Evolutionary conservation across 106 monocot genomes (phyloP), one percentile per base, ranked within the genome.

Genomic region (Dendrobium officinale): DNA sequence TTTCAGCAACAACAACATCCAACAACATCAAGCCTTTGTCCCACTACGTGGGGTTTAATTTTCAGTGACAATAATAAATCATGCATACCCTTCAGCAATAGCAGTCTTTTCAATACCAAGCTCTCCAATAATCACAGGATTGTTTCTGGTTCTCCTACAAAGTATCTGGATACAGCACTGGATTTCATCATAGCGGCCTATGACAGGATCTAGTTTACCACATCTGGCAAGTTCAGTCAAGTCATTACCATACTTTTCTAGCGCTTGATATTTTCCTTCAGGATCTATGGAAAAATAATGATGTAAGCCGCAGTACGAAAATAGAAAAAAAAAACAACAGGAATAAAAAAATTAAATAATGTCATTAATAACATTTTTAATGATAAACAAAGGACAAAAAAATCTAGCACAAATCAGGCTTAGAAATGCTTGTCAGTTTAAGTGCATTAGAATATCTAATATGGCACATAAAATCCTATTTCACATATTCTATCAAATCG

Each of bases 101-200:
- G 27, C 27, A 27, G 0, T 27, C 27, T 27, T 27, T 27, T 0
- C 27, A 27, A 27, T 0, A 27, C 27, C 27, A 27, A 0, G 27
- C 27, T 27, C 27, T 27, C 27, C 27, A 27, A 27, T 27, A 27
- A 27, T 27, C 27, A 27, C 27, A 27, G 27, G 27, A 75, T 95
- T 95, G 48, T 95, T 95, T 80, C 92, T 95, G 19, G 92, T 95
- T 81, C 92, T 87, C n/a, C n/a, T n/a, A 51, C 86, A 90, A 55
- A 95, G 81, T 78, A 95, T 95, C 67, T 92, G 95, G n/a, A 95
- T 92, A 75, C 92, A 95, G 22, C 93, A 89, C 13, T 93, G 77
- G 67, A 96, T 93, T 55, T 96, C 96, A 79, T 96, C 96, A 83
- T 96, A 93, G 44, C 96, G 96, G 17, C 96, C 96, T 76, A 96